Conservation (phyloP, 2,329 filamentous ascomycete genomes). For the Dendryphion nanum region DNA sequence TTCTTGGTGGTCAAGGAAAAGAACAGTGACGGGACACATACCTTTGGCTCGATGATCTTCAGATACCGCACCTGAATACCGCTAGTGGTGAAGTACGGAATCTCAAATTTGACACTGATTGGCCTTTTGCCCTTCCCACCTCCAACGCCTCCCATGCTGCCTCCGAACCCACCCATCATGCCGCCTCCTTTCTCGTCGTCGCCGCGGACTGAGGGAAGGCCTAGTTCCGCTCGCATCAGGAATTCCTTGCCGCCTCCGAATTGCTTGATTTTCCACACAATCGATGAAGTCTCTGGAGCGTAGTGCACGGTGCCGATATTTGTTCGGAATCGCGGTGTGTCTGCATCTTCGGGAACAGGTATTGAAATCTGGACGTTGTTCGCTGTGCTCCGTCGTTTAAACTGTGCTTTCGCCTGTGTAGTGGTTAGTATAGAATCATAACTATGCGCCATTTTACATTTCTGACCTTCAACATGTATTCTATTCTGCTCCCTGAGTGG, state of each 20-base stretch:
- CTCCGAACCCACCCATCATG: constrained; percentile 96
- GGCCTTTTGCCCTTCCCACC: constrained; percentile 86
- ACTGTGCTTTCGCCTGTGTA: constrained; percentile 83
- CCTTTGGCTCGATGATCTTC: constrained; percentile 99
- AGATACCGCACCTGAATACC: constrained; percentile 97
- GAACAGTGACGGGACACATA: constrained; percentile 47
- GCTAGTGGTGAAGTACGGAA: constrained; percentile 99
- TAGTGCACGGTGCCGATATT: constrained; percentile 98
- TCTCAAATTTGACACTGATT: constrained; percentile 99
- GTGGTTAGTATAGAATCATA: background rate
- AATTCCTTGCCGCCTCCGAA: constrained; percentile 99
- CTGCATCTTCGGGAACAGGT: constrained; percentile 94
- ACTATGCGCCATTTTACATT: too few species aligned
- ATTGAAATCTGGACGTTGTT: constrained; percentile 99
- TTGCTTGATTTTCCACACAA: constrained; percentile 99
- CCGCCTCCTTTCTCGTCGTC: constrained; percentile 94
- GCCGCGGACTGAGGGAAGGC: constrained; percentile 87
- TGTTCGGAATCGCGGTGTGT: constrained; percentile 92
- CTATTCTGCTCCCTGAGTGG: constrained; percentile 90
- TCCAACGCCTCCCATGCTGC: constrained; percentile 89
- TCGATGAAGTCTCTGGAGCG: constrained; percentile 93
- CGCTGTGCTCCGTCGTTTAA: constrained; percentile 94
- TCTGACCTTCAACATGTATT: constrained; percentile 97
- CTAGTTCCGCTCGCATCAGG: constrained; percentile 94
- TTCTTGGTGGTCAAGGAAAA: constrained; percentile 9